Percentiles rank a stretch among this genome's conserved stretches.
These are phyloP conservation scores for Epithele typhae DNA, from an alignment of 768 basidiomycete genomes.

Conservation along the genomic window DNA sequence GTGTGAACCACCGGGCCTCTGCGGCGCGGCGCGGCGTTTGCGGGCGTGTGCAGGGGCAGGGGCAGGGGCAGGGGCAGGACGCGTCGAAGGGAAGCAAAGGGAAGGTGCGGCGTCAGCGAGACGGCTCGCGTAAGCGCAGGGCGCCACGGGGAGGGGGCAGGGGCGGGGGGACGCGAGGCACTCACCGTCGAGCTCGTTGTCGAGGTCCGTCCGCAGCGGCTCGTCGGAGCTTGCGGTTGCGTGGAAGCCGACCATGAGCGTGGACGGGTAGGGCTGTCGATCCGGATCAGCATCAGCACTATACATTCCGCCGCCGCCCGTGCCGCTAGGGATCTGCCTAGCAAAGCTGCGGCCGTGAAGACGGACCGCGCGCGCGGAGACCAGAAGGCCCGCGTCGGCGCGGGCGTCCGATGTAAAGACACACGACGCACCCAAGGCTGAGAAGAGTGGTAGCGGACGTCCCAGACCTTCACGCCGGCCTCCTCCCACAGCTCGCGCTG, in stretches of 20 bases:
- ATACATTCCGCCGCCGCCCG: background rate
- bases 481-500: constrained; percentile 94
- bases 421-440: constrained; percentile 72
- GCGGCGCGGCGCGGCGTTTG: background rate
- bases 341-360: background rate
- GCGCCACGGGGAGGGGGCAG: background rate
- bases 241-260: constrained; percentile 88
- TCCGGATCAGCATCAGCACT: background rate
- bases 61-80: background rate
- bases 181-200: constrained; percentile 91
- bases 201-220: constrained; percentile 79
- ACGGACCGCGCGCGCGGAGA: too few species aligned
- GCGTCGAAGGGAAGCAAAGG: background rate
- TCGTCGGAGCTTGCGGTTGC: constrained; percentile 70
- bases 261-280: constrained; percentile 81
- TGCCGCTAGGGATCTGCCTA: too few species aligned
- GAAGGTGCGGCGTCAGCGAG: too few species aligned
- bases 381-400: background rate
- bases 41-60: background rate
- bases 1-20: constrained; percentile 91
- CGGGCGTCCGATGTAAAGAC: background rate
- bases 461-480: constrained; percentile 83
- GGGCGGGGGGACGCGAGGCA: constrained; percentile 3
- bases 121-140: too few species aligned
- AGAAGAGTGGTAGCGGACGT: constrained; percentile 79